Base-by-base conservation (phyloP, 2,329 filamentous ascomycete genomes). In the Phoma sp. region DNA sequence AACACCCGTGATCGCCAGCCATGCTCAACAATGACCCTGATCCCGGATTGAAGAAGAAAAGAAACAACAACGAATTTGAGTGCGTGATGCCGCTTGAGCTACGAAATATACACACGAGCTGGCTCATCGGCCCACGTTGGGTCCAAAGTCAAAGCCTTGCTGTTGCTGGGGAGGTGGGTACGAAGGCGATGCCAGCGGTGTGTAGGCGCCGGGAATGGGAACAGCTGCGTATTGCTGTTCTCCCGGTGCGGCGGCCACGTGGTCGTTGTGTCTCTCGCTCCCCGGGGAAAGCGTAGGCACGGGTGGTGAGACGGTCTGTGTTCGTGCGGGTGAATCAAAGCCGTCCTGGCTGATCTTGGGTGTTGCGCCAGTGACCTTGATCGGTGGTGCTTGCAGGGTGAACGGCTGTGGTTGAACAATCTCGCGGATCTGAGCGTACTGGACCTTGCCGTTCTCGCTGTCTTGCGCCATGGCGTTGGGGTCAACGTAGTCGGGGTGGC, bases 121-220 rank as follows among this genome's bases (percentile, higher is more conserved):
- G 63, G 64, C 57, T 44, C 54, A 64, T 50, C 65, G 57, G 6
- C 64, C 59, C 24, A 72, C 71, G 21, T 57, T 55, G n/a, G 70
- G 64, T 6, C 75, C 75, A 53, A 77, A 77, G 58, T 77, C 74
- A 43, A 77, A 77, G 29, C 73, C 72, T 27, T 57, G 47, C 15
- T 51, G 53, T 45, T 68, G 65, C 24, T 63, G 63, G 36, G 61
- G 65, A 31, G 74, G 72, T 39, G 74, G 74, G 63, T 79, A 78
- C 24, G 69, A 71, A 21, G 79, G 78, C 47, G 74, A 78, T 51
- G 72, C 68, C 41, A 80, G 70, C 6, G 81, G 78, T 51, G 76
- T 79, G 72, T 97, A 97, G 0, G 92, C 90, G 6, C 90, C 90
- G 0, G 94, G 94, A 56, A 97, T 96, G 0, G 93, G 91, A 29